Evolutionary conservation across 768 basidiomycete species (phyloP).

Genomic region (Mycena leptocephala): DNA sequence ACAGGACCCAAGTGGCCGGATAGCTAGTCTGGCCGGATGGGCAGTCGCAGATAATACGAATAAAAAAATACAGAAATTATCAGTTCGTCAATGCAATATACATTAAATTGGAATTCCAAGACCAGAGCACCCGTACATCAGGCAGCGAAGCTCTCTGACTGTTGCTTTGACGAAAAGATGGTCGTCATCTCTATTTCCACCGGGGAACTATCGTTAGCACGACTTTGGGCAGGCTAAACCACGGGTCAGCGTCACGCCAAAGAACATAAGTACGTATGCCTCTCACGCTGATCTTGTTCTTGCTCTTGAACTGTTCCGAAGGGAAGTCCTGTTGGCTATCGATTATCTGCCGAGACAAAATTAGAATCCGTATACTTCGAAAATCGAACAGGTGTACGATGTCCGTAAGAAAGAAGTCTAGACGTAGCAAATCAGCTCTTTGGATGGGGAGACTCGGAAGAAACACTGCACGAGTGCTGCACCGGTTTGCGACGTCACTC

Average conservation of each 20-base stretch:
- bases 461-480: neutral
- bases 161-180: neutral
- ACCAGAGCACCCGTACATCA: neutral
- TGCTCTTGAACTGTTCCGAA: neutral
- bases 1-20: too few relatives aligned
- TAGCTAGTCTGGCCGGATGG: too few relatives aligned
- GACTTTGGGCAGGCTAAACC: neutral
- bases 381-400: neutral
- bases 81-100: neutral
- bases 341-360: neutral
- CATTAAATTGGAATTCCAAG: neutral
- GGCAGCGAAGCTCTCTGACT: neutral
- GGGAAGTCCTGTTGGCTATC: neutral
- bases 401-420: neutral
- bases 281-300: neutral
- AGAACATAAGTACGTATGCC: neutral
- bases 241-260: neutral
- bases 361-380: neutral
- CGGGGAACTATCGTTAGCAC: neutral
- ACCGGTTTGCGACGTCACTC: neutral
- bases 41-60: too few relatives aligned
- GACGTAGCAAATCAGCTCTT: too few relatives aligned
- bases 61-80: neutral
- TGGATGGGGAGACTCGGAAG: too few relatives aligned
- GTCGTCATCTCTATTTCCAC: neutral